phyloP scores from a whole-genome alignment of 78 protist species.

The Chrysochromulina parva region DNA sequence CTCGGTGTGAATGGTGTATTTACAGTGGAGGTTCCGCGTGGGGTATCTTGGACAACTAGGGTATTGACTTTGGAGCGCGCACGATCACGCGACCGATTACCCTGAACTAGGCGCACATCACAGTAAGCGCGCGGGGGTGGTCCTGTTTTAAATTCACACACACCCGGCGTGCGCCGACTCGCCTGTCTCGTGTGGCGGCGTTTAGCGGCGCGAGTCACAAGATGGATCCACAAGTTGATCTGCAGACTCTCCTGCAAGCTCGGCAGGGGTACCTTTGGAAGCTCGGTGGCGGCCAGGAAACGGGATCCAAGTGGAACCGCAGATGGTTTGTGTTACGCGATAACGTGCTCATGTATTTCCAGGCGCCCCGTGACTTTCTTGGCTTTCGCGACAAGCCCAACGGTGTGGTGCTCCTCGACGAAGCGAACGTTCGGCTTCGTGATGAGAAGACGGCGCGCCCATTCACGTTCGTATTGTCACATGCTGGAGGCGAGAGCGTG shows the following conservation, averaged over 20 bases:
- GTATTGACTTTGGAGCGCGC: too few species aligned
- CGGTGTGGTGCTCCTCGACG: slow-evolving; percentile 18
- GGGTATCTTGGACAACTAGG: too few species aligned
- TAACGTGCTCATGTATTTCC: slow-evolving; percentile 7
- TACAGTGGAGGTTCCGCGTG: too few species aligned
- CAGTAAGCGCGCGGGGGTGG: too few species aligned
- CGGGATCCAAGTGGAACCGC: slow-evolving; percentile 10
- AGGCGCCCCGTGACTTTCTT: neutral
- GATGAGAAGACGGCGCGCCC: neutral
- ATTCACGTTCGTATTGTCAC: too few species aligned
- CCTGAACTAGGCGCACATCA: too few species aligned
- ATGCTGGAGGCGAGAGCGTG: neutral
- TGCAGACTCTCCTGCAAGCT: neutral
- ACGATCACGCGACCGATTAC: too few species aligned
- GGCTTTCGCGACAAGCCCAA: slow-evolving; percentile 18
- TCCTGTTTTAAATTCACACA: too few species aligned
- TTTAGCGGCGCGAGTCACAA: too few species aligned
- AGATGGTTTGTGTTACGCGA: slow-evolving; percentile 14
- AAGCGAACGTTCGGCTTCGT: neutral
- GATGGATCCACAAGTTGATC: neutral
- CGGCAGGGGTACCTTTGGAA: slow-evolving; percentile 6
- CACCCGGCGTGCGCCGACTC: too few species aligned
- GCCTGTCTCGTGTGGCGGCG: too few species aligned
- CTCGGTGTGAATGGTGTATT: too few species aligned
- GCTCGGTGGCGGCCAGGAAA: slow-evolving; percentile 10